Evolutionary conservation across 257 asterid genomes (phyloP).

Genomic region (Thymus mandschuricus): DNA sequence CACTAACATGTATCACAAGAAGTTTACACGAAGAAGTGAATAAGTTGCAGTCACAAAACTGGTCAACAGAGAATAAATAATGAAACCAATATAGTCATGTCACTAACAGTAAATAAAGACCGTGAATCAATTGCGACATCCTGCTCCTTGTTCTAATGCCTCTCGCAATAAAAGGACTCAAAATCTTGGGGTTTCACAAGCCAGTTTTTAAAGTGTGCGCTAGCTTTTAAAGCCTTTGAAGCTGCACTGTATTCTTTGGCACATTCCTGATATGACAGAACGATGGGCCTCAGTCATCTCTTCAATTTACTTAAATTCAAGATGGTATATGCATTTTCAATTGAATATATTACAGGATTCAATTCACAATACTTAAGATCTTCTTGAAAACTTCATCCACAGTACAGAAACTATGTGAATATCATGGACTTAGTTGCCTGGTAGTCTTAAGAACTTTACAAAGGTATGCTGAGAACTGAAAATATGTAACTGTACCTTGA

Average conservation of each 20-base stretch:
- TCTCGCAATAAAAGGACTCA: conserved; percentile 54
- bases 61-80: neutral
- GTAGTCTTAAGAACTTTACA: neutral
- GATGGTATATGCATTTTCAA: neutral
- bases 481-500: conserved; percentile 56
- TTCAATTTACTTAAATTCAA: conserved; percentile 11
- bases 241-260: conserved; percentile 59
- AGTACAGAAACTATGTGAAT: neutral
- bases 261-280: conserved; percentile 52
- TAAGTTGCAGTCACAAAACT: conserved; percentile 1
- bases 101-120: conserved; percentile 15
- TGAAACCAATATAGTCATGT: neutral
- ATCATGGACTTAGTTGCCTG: conserved; percentile 18
- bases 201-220: conserved; percentile 78
- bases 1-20: neutral
- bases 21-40: neutral
- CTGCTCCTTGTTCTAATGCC: conserved; percentile 33
- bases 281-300: conserved; percentile 11
- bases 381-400: conserved; percentile 6
- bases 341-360: neutral
- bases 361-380: neutral
- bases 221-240: conserved; percentile 67
- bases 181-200: conserved; percentile 58
- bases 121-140: conserved; percentile 17
- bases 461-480: conserved; percentile 14